A percentile compares a stretch with the other conserved stretches of the same genome.
Evolutionary conservation across 768 basidiomycete species (phyloP).

Genomic region (Fomitopsis pulvina): DNA sequence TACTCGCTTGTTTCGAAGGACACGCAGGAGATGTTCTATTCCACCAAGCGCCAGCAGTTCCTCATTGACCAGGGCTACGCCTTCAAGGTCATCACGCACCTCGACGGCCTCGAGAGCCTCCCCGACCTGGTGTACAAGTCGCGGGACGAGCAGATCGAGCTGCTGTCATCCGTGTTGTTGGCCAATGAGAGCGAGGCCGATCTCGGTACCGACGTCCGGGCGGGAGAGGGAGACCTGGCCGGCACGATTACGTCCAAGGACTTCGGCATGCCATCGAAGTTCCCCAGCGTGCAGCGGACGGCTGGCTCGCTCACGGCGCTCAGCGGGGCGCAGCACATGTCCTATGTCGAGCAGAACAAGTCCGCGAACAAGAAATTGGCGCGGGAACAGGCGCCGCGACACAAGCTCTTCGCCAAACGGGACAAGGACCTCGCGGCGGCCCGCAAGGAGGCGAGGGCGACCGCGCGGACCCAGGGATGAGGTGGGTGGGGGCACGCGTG

Average conservation of each 20-base stretch:
- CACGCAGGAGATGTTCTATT: conserved; percentile 99
- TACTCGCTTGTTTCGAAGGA: conserved; percentile 99
- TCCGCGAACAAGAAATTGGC: conserved; percentile 80
- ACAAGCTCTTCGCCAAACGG: conserved; percentile 79
- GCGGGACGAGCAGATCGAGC: conserved; percentile 90
- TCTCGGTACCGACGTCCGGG: conserved; percentile 76
- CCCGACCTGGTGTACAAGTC: conserved; percentile 90
- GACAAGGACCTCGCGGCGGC: conserved; percentile 65
- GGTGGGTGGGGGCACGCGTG: background rate
- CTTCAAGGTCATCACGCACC: conserved; percentile 98
- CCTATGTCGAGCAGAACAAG: conserved; percentile 89
- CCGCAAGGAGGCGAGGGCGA: conserved; percentile 35
- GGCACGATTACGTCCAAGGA: conserved; percentile 85
- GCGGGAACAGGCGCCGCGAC: conserved; percentile 44
- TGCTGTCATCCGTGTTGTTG: conserved; percentile 86
- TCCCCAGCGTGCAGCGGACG: conserved; percentile 67
- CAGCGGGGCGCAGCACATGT: conserved; percentile 89
- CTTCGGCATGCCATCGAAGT: conserved; percentile 64
- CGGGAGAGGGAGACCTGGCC: conserved; percentile 78
- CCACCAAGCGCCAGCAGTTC: conserved; percentile 97
- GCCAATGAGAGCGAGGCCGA: conserved; percentile 90
- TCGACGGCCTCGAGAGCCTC: conserved; percentile 84
- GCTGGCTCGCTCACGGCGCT: conserved; percentile 78
- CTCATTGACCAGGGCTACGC: conserved; percentile 98
- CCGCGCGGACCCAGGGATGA: conserved; percentile 1